Conservation (phyloP, 495 filamentous ascomycete genomes). For the Trichoderma reesei region DNA sequence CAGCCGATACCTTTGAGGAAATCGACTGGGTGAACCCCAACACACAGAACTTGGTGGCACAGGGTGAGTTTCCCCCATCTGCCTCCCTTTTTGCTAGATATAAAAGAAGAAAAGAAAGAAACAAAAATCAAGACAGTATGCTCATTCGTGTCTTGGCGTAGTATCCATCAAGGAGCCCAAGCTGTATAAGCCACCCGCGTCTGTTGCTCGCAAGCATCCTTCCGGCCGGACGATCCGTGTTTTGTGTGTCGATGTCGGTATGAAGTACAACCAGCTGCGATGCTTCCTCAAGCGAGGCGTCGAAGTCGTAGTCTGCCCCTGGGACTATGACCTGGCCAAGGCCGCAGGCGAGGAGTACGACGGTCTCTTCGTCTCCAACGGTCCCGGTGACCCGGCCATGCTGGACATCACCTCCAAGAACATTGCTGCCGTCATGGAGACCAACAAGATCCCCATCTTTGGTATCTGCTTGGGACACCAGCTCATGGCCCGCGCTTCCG, state of each 20-base stretch:
- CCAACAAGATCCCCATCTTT: constrained; percentile 78
- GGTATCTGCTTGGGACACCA: constrained; percentile 97
- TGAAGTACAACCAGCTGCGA: constrained; percentile 95
- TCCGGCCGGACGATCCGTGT: constrained; percentile 79
- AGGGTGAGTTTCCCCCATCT: constrained; percentile 56
- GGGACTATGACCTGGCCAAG: constrained; percentile 81
- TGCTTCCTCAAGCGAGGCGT: constrained; percentile 87
- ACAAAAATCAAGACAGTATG: constrained; percentile 10
- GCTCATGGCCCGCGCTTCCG: constrained; percentile 80
- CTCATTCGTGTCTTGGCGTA: constrained; percentile 33
- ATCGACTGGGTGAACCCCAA: constrained; percentile 90
- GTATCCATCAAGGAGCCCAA: constrained; percentile 79
- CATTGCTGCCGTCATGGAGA: constrained; percentile 58
- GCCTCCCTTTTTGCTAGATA: neutral
- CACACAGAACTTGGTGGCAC: constrained; percentile 76
- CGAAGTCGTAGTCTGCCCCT: constrained; percentile 88
- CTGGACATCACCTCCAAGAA: constrained; percentile 66
- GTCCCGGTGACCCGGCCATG: constrained; percentile 87
- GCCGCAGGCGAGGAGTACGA: constrained; percentile 75
- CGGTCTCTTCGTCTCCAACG: constrained; percentile 95
- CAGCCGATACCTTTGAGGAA: constrained; percentile 51
- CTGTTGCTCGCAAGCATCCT: constrained; percentile 65
- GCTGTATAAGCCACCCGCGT: constrained; percentile 62
- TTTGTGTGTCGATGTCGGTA: constrained; percentile 86
- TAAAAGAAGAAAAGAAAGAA: constrained; percentile 2